These are phyloP conservation scores for Plasmopara viticola DNA, from an alignment of 352 stramenopile genomes.

Conservation along the genomic window DNA sequence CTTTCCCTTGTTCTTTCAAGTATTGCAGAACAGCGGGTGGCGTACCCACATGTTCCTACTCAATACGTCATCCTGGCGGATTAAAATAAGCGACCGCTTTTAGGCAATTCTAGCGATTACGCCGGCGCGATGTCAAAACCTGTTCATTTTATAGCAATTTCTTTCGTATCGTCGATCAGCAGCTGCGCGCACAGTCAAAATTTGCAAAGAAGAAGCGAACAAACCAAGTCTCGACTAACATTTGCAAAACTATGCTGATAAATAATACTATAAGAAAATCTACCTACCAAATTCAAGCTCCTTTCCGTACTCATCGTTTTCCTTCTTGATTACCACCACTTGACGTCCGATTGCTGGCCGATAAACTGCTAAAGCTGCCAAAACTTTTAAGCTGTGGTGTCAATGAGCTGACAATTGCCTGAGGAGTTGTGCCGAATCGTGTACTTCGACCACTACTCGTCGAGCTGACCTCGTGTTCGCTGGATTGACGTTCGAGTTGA, in stretches of 20 bases:
- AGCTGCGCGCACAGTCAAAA: constrained; percentile 48
- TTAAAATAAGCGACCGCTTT: constrained; percentile 44
- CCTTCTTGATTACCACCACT: constrained; percentile 17
- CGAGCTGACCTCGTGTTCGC: constrained; percentile 31
- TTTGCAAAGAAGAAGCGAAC: constrained; percentile 17
- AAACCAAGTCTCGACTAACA: constrained; percentile 18
- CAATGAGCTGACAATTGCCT: constrained; percentile 33
- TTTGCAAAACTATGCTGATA: constrained; percentile 39
- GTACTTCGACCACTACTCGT: constrained; percentile 34
- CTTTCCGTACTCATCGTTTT: constrained; percentile 8
- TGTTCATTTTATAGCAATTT: too few relatives aligned
- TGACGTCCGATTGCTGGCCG: constrained; percentile 27
- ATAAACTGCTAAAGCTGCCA: constrained; percentile 56
- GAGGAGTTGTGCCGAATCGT: constrained; percentile 27
- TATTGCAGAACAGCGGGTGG: constrained; percentile 56
- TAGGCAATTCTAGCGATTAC: constrained; percentile 19
- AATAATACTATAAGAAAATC: constrained; percentile 34
- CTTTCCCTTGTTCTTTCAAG: constrained; percentile 60
- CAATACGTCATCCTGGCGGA: constrained; percentile 56
- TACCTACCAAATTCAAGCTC: constrained; percentile 18
- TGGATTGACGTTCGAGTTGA: constrained; percentile 28
- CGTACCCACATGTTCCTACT: constrained; percentile 69
- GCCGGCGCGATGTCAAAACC: constrained; percentile 23
- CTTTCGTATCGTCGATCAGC: constrained; percentile 42
- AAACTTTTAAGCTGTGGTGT: constrained; percentile 51